phyloP scores from a whole-genome alignment of 1,284 basidiomycete genomes.

The Ceratobasidium sp. region DNA sequence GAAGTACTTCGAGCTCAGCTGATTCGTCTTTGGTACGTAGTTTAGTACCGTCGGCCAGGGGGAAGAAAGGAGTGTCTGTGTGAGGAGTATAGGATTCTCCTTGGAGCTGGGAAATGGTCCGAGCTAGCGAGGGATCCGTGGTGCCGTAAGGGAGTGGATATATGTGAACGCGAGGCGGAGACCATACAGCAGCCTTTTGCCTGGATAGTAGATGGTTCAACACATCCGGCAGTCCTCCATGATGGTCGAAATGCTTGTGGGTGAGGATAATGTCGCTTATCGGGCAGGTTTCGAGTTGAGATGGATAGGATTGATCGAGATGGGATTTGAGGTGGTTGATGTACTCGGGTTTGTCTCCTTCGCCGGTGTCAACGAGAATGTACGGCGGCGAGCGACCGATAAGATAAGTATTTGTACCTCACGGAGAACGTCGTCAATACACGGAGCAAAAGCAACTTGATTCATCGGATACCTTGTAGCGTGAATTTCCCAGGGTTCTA shows the following conservation, averaged over 20 bases:
- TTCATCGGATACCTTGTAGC: conserved; percentile 75
- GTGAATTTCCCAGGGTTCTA: conserved; percentile 94
- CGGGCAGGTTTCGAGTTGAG: conserved; percentile 50
- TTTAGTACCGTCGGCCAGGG: conserved; percentile 30
- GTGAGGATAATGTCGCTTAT: conserved; percentile 91
- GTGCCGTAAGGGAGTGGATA: conserved; percentile 60
- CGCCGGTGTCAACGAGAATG: conserved; percentile 91
- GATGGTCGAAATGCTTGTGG: conserved; percentile 92
- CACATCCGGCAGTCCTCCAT: conserved; percentile 67
- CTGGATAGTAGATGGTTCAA: not conserved
- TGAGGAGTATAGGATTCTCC: conserved; percentile 17
- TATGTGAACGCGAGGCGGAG: conserved; percentile 80
- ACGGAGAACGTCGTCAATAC: not conserved
- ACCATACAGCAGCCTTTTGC: conserved; percentile 57
- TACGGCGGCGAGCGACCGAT: conserved; percentile 78
- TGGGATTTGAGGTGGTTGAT: conserved; percentile 75
- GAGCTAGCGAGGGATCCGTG: conserved; percentile 13
- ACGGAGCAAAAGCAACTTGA: not conserved
- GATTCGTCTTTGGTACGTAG: conserved; percentile 52
- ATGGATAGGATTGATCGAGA: conserved; percentile 59
- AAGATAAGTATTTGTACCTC: conserved; percentile 95
- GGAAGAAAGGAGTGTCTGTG: conserved; percentile 16
- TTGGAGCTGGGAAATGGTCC: conserved; percentile 25
- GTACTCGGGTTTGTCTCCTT: conserved; percentile 76
- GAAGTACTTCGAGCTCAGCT: conserved; percentile 72